phyloP scores from a whole-genome alignment of 2,329 filamentous ascomycete genomes.

The Ceratocystis variospora region DNA sequence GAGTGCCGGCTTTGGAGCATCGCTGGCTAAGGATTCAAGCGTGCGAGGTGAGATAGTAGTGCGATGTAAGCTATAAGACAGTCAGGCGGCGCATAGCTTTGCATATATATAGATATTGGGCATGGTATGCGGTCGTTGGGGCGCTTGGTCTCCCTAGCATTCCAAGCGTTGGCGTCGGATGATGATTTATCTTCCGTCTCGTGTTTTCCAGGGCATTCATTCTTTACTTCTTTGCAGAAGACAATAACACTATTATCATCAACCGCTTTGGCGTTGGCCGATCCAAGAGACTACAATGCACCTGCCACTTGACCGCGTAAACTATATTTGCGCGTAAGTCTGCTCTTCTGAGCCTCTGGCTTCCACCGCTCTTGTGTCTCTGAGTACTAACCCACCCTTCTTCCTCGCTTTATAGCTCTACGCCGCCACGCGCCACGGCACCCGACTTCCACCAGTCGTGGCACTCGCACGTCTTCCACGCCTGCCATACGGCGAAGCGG shows the following conservation, averaged over 20 bases:
- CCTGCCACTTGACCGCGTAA: background rate
- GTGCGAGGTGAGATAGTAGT: background rate
- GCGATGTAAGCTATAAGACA: background rate
- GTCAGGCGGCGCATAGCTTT: background rate
- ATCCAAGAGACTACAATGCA: background rate
- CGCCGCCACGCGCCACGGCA: background rate
- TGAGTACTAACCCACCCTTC: background rate
- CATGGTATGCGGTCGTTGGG: background rate
- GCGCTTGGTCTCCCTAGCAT: background rate
- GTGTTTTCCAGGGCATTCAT: too few relatives aligned
- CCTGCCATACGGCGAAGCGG: conserved; percentile 10
- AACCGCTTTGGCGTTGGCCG: background rate
- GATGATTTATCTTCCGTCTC: background rate
- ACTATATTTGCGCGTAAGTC: conserved; percentile 2
- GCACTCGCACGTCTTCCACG: conserved; percentile 6
- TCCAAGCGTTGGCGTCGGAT: background rate
- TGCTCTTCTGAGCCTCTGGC: background rate
- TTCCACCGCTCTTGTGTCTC: too few relatives aligned
- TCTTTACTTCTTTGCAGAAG: background rate
- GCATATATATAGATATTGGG: background rate
- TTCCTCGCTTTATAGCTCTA: background rate
- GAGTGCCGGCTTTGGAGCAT: background rate
- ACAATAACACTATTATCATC: background rate
- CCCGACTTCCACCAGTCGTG: conserved; percentile 2
- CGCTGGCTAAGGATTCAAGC: background rate